Evolutionary conservation across 495 filamentous ascomycete species (phyloP), one percentile per base, ranked within the genome.

Genomic region (Penicillium argentinense): DNA sequence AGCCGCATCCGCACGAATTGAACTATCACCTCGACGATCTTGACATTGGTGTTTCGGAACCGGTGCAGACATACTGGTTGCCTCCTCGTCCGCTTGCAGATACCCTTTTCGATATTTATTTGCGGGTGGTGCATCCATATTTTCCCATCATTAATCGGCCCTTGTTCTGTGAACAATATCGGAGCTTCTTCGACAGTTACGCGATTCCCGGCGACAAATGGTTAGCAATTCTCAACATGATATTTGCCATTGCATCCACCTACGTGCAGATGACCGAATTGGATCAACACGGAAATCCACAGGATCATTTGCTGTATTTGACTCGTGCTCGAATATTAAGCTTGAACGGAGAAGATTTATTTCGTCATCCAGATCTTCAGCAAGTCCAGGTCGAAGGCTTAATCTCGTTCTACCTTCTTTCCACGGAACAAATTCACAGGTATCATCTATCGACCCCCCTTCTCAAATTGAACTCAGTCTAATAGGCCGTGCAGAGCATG

Each of bases 401-500:
- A 25, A 62, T 75, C 12, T 63, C 71, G 17, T 71, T 84, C 25
- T 82, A 84, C 57, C 64, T 80, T 28, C 57, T 84, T 9, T 58
- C 73, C 3, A 73, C 67, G 28, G 70, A 72, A 39, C 78, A 81
- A 41, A 69, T 82, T 25, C 82, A 80, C 47, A 62, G 81, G 81
- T 82, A 63, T 33, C 36, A 18, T 42, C 7, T 42, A 29, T 28
- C 3, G 14, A 18, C 39, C 7, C 22, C 18, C 5, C 6, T 24
- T 19, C 4, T 16, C 19, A 36, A 14, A 16, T 27, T 39, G 17
- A 32, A 17, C 11, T 25, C 29, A 37, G 7, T 9, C 28, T n/a
- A n/a, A n/a, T n/a, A n/a, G n/a, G n/a, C n/a, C n/a, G n/a, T 25
- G n/a, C 32, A 86, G 83, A 47, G 74, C 83, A 12, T 87, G 80